These are phyloP conservation scores for Colletotrichum euphorbiae DNA, from an alignment of 2,329 filamentous ascomycete species.

Conservation along the genomic window DNA sequence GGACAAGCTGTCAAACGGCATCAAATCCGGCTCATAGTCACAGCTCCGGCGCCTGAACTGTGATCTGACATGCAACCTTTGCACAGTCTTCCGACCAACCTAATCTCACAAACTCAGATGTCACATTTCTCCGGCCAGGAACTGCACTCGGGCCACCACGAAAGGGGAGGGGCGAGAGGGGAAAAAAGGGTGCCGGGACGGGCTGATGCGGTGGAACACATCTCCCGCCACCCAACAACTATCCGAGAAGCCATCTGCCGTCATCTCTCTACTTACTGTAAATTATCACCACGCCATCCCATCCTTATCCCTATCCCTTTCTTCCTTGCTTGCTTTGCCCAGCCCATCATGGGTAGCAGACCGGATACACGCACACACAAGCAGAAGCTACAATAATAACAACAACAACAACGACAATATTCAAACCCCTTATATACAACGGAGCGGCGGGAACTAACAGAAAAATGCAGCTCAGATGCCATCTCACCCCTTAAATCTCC, in stretches of 20 bases:
- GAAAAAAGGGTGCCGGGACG: conserved; percentile 5
- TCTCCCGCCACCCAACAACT: background rate
- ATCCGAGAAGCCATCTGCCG: conserved; percentile 9
- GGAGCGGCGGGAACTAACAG: background rate
- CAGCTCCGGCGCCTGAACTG: background rate
- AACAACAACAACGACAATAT: background rate
- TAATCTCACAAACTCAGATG: background rate
- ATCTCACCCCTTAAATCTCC: background rate
- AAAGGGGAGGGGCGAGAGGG: too few species aligned
- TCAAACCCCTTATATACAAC: too few species aligned
- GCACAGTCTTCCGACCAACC: background rate
- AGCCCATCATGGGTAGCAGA: background rate
- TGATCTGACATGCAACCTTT: background rate
- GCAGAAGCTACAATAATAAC: background rate
- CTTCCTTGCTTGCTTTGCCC: background rate
- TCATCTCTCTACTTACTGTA: background rate
- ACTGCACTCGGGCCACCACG: background rate
- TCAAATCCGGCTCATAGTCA: background rate
- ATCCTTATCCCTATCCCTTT: background rate
- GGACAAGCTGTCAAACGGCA: background rate
- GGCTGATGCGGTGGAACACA: conserved; percentile 2
- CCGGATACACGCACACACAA: background rate
- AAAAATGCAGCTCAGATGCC: background rate
- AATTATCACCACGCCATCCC: background rate
- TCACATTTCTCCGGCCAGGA: background rate